Base-by-base conservation (phyloP, 2,329 filamentous ascomycete genomes). In the Aureobasidium uvarum region DNA sequence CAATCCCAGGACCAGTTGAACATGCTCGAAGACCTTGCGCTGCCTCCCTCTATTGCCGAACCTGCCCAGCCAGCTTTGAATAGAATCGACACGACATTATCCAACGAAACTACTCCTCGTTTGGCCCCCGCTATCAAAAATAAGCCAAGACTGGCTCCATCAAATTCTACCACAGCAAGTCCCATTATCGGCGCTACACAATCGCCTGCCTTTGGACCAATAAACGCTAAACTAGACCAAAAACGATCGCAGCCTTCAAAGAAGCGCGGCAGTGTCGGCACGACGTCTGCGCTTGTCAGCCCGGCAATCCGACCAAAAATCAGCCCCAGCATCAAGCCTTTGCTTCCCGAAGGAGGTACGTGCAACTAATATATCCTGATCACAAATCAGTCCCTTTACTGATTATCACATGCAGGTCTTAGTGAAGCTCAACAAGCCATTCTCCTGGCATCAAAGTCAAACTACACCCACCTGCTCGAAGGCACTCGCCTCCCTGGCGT, bases 381-480 rank as follows among this genome's bases (percentile, higher is more conserved):
- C 2, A 14, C 7, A 3, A 33, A 39, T 8, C 3, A 7, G 0
- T 52, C 2, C 23, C 7, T 20, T 28, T 25, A 8, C 38, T 62
- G 36, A 66, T 20, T 2, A 41, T 16, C 38, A n/a, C 14, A 62
- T 33, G 5, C 20, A 54, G 38, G 59, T 20, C 69, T 72, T 18
- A 79, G 84, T 23, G 81, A 84, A 41, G 84, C 87, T 60, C 82
- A 83, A 3, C 86, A 86, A 66, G 85, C 87, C n/a, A 84, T 92
- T 33, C 84, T 98, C 51, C 83, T 99, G 33, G 91, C 93, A 41
- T 92, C 91, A 18, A 98, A 98, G 76, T 98, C 94, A 1, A 99
- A 99, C 73, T 99, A 99, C 73, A 94, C 98, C 73, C 96, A 97
- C 72, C 95, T 99, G 43, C 80, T 99, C 13, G 95, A 98, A 75